Evolutionary conservation across 352 stramenopile genomes (phyloP), one percentile per base, ranked within the genome.

Genomic region (Pelagophyceae sp.): DNA sequence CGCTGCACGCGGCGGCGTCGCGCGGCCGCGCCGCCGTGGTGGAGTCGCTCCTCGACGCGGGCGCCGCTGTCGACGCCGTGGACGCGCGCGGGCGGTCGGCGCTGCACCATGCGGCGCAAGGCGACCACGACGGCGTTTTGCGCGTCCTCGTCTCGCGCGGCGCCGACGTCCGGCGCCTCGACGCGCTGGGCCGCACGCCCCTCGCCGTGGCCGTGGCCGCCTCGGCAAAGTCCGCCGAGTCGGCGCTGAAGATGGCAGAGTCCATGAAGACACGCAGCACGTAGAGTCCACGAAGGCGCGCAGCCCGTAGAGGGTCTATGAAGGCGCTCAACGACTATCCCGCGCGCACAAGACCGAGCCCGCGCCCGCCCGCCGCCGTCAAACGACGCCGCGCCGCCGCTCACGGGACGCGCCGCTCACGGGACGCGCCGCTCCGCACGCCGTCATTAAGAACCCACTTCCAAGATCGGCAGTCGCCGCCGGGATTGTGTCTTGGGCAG

Each of bases 1-100:
- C 65, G 2, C 75, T 79, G 6, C 75, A 79, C 75, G 25, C 35
- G 6, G 75, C 75, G 15, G 60, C 75, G 25, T 35, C 38, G 1
- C 38, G 38, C 29, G 75, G 75, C 23, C 58, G 58, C 25, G 58
- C 50, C 20, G 60, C 32, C 19, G 31, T 74, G 3, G 38, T 74
- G 1, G 0, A 27, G 6, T 1, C 2, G 31, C 70, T 79, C 29
- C 45, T 75, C 19, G 31, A 76, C 32, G 37, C 45, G 1, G 75
- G 75, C 17, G 61, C 75, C 15, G 33, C 25, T 6, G 75, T 79
- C 33, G 61, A 79, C 64, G 63, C 31, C 45, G 1, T 61, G 5
- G 75, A 79, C 54, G 64, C 33, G 32, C 63, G 25, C 33, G 75
- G 63, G 1, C 17, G 23, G n/a, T 58, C 65, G 11, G 35, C 75